phyloP scores from a whole-genome alignment of 2,329 filamentous ascomycete species.

The Aspergillus fructus region DNA sequence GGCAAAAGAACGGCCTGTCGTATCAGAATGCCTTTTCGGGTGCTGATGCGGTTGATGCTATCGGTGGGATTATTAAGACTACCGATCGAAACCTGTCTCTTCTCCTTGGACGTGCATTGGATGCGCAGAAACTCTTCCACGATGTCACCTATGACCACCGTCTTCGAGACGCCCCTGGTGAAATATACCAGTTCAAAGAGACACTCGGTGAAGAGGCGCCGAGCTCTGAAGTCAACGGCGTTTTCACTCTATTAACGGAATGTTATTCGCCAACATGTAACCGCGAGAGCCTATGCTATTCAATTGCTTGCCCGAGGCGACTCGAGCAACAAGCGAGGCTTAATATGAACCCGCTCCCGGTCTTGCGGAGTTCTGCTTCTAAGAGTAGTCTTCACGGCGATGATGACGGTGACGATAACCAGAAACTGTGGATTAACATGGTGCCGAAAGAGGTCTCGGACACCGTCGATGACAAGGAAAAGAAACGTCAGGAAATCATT shows the following conservation, averaged over 20 bases:
- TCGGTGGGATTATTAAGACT: slow-evolving; percentile 95
- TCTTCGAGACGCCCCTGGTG: slow-evolving; percentile 85
- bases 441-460: slow-evolving; percentile 94
- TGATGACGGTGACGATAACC: slow-evolving; percentile 87
- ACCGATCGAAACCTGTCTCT: slow-evolving; percentile 93
- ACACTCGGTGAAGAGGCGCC: slow-evolving; percentile 75
- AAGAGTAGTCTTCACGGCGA: slow-evolving; percentile 71
- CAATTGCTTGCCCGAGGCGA: slow-evolving; percentile 90
- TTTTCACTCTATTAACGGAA: slow-evolving; percentile 93
- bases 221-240: slow-evolving; percentile 79
- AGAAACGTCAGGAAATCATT: slow-evolving; percentile 97
- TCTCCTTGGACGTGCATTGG: slow-evolving; percentile 83
- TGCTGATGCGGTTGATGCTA: slow-evolving; percentile 89
- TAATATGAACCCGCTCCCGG: slow-evolving; percentile 89
- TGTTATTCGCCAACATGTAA: slow-evolving; percentile 98
- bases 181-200: slow-evolving; percentile 97
- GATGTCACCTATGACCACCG: slow-evolving; percentile 98
- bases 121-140: slow-evolving; percentile 98
- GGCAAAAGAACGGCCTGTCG: slow-evolving; percentile 92
- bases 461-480: slow-evolving; percentile 82
- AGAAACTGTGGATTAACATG: slow-evolving; percentile 99
- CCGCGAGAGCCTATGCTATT: slow-evolving; percentile 92
- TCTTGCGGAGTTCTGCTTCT: slow-evolving; percentile 71
- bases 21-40: slow-evolving; percentile 98
- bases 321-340: slow-evolving; percentile 92